Evolutionary conservation across 78 protist genomes (phyloP), one percentile per base, ranked within the genome.

Genomic region (Dictyostelium firmibasis): DNA sequence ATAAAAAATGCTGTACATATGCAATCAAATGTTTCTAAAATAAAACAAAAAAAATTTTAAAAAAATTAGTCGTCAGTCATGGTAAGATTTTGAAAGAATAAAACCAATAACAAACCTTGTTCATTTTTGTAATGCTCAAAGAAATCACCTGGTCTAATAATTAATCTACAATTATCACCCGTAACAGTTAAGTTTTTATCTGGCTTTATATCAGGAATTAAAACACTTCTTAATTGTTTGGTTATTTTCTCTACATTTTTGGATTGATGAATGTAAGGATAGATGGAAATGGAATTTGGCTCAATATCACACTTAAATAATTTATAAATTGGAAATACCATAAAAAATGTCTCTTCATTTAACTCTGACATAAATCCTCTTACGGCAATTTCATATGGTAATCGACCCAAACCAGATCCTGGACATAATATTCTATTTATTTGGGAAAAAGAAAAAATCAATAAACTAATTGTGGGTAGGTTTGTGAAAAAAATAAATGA

Each of bases 1-100:
- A 86, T 75, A 86, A 86, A 86, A 47, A 86, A 86, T 20, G 83
- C 23, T 75, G 92, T 86, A 25, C 78, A 75, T 18, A 86, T n/a
- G 50, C 53, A 44, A 38, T 86, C 92, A 23, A 75, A 86, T 29
- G 60, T 72, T 27, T 70, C 57, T 41, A 35, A 4, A n/a, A 74
- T 36, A 41, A 35, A 36, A 4, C 8, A 33, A 31, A 4, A 38
- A 23, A 16, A 77, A 11, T 36, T 18, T 33, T 75, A 18, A 57
- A 13, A 57, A 18, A 13, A 57, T n/a, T n/a, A n/a, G n/a, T n/a
- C n/a, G n/a, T n/a, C n/a, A n/a, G n/a, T n/a, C n/a, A n/a, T n/a
- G n/a, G n/a, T n/a, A 23, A 16, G 41, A 11, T 36, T 18, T 33
- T 75, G 4, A 57, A 13, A 57, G 4, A 13, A 57, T 6, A 74